A percentile compares a stretch with the other conserved stretches of the same genome.
Evolutionary conservation across 108 stramenopile genomes (phyloP).

Genomic region (Nitzschia sp.): DNA sequence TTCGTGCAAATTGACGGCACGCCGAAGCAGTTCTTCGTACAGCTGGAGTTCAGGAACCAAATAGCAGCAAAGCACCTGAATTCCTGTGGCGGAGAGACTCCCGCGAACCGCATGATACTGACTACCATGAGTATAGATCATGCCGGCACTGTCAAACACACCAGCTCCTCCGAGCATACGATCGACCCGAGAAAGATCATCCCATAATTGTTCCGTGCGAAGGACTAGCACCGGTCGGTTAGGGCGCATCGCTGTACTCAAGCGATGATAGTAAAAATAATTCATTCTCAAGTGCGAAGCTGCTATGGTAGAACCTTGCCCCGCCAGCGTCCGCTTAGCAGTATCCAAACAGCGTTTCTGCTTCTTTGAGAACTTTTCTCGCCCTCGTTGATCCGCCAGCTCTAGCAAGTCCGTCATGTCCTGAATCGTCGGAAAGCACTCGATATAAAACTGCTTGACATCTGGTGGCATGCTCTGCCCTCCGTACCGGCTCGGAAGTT

Average conservation of each 20-base stretch:
- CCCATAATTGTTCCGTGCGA: conserved; percentile 16
- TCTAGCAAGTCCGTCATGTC: background rate
- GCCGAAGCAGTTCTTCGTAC: conserved; percentile 1
- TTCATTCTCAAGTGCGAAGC: background rate
- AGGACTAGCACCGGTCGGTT: background rate
- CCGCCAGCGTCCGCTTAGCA: background rate
- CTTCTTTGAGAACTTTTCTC: background rate
- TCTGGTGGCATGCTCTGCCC: background rate
- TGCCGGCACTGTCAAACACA: background rate
- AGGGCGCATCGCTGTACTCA: background rate
- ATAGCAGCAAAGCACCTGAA: conserved; percentile 4
- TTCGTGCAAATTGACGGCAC: conserved; percentile 16
- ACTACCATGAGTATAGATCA: conserved; percentile 5
- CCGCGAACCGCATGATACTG: background rate
- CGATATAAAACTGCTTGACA: background rate
- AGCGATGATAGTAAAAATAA: conserved; percentile 1
- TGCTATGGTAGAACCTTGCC: background rate
- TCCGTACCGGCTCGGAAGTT: background rate
- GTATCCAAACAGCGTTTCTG: background rate
- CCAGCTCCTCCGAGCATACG: background rate
- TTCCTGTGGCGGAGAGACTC: background rate
- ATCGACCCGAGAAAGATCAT: conserved; percentile 1
- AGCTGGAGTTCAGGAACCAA: conserved; percentile 7
- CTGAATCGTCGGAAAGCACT: conserved; percentile 12
- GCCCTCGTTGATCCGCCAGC: background rate